Percentiles rank a stretch among this genome's conserved stretches.
Evolutionary conservation across 305 asterid species (phyloP).

Genomic region (Solanum hybrid): DNA sequence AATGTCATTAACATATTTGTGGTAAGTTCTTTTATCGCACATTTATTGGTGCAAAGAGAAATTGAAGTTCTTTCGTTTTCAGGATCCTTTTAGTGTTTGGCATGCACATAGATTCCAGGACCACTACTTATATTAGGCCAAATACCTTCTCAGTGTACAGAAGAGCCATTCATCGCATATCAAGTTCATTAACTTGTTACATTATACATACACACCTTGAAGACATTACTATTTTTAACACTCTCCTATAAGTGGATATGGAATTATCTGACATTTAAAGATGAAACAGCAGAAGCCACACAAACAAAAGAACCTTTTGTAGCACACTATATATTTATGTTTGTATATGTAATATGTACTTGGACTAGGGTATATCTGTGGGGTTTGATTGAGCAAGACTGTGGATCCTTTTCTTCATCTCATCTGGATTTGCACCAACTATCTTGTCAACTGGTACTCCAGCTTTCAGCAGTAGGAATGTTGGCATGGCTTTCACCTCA

Average conservation of each 20-base stretch:
- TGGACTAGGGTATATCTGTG: neutral
- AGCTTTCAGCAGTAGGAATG: constrained; percentile 35
- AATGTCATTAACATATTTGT: neutral
- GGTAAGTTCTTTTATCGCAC: no score
- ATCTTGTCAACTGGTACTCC: constrained; percentile 36
- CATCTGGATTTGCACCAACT: constrained; percentile 51
- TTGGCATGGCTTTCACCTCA: constrained; percentile 52
- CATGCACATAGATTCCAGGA: neutral
- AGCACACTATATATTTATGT: neutral
- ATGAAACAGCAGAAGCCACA: constrained; percentile 3
- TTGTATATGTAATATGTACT: neutral
- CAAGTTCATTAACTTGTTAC: neutral
- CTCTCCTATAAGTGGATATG: neutral
- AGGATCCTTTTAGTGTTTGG: neutral
- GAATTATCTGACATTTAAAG: neutral
- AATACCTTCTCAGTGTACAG: neutral
- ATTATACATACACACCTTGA: neutral
- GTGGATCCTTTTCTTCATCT: constrained; percentile 27
- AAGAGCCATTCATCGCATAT: neutral
- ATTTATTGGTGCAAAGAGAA: neutral
- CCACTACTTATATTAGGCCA: neutral
- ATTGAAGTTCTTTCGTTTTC: neutral
- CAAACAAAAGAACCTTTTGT: neutral
- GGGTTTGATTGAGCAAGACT: constrained; percentile 3
- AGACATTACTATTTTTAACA: neutral